Conservation (phyloP, 495 filamentous ascomycete genomes). For the Podospora australis region DNA sequence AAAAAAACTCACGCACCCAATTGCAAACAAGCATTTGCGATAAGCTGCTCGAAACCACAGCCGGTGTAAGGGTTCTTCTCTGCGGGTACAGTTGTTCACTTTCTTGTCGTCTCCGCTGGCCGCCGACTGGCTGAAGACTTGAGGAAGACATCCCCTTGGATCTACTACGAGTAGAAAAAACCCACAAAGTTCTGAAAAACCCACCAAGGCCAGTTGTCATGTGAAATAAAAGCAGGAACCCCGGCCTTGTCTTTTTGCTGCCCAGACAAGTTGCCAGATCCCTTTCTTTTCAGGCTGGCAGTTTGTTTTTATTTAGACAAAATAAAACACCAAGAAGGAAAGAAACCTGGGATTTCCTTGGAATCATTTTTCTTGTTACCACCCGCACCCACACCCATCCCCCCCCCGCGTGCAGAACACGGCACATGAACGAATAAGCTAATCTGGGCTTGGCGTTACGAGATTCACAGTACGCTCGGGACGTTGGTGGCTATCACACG, state of each 20-base stretch:
- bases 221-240: conserved; percentile 14
- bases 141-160: not conserved
- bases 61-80: not conserved
- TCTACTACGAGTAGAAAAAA: no score
- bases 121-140: not conserved
- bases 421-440: conserved; percentile 3
- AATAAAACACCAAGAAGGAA: not conserved
- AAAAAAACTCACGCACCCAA: no score
- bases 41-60: not conserved
- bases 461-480: not conserved
- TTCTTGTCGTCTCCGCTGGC: not conserved
- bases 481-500: conserved; percentile 3
- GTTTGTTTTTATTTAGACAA: not conserved
- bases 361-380: conserved; percentile 1
- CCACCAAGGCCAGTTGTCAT: conserved; percentile 1
- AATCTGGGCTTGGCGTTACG: conserved; percentile 14
- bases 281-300: not conserved
- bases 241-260: no score
- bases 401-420: conserved; percentile 1
- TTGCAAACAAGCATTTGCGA: not conserved
- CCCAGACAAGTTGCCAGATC: not conserved
- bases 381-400: not conserved
- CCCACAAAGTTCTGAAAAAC: conserved; percentile 12
- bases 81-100: not conserved
- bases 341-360: conserved; percentile 1